Percentiles rank a stretch among this genome's conserved stretches.
phyloP scores from a whole-genome alignment of 2,329 filamentous ascomycete genomes.

The Clarireedia homoeocarpa region DNA sequence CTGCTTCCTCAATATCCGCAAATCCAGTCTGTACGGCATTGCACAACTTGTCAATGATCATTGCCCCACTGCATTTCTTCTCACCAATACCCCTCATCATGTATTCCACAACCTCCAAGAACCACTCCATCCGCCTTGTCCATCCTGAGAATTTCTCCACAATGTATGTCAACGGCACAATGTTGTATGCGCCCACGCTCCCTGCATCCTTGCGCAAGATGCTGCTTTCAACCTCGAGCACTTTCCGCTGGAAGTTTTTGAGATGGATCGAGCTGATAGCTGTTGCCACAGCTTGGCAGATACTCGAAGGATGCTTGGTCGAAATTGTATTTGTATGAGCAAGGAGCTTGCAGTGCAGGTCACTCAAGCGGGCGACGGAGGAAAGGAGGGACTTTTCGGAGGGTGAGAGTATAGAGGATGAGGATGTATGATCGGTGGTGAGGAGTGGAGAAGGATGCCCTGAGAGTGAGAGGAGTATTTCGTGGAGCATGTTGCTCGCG shows the following conservation, averaged over 20 bases:
- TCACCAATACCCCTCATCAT: constrained; percentile 42
- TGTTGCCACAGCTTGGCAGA: constrained; percentile 81
- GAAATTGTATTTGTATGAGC: constrained; percentile 59
- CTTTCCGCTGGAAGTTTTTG: constrained; percentile 70
- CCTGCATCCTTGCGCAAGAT: constrained; percentile 70
- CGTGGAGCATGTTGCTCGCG: constrained; percentile 71
- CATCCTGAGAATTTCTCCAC: constrained; percentile 81
- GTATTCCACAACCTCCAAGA: constrained; percentile 65
- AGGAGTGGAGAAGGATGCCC: constrained; percentile 89
- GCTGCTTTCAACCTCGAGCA: constrained; percentile 73
- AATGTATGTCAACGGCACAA: constrained; percentile 82
- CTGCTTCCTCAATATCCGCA: constrained; percentile 71
- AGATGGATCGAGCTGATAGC: constrained; percentile 70
- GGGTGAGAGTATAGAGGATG: constrained; percentile 53
- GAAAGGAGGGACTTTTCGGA: constrained; percentile 76
- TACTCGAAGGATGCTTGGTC: constrained; percentile 64
- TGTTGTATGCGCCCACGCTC: constrained; percentile 84
- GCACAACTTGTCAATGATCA: constrained; percentile 69
- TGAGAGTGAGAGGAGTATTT: constrained; percentile 93
- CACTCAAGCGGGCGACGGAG: constrained; percentile 68
- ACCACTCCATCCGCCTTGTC: constrained; percentile 78
- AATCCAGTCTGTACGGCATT: constrained; percentile 80
- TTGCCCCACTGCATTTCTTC: constrained; percentile 54
- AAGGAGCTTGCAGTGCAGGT: constrained; percentile 67
- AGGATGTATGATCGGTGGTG: constrained; percentile 42